phyloP scores from a whole-genome alignment of 2,329 filamentous ascomycete genomes.

The Colletotrichum magnum region DNA sequence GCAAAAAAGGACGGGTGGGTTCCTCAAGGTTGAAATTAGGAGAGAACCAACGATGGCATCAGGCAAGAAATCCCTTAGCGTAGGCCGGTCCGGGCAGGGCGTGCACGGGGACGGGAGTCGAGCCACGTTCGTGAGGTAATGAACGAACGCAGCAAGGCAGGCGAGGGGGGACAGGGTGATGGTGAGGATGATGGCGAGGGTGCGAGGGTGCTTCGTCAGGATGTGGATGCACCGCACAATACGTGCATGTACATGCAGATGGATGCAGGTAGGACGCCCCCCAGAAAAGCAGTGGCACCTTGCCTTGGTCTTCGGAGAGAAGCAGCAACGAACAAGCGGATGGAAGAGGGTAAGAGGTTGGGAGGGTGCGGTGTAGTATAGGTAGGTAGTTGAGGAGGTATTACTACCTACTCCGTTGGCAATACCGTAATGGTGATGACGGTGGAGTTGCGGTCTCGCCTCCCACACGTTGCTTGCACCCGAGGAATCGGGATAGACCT shows the following conservation, averaged over 20 bases:
- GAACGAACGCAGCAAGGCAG: slow-evolving; percentile 3
- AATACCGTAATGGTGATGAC: slow-evolving; percentile 17
- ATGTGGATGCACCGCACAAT: slow-evolving; percentile 6
- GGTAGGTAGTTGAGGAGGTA: no score
- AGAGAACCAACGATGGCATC: slow-evolving; percentile 14
- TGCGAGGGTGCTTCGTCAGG: slow-evolving; percentile 8
- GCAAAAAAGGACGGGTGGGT: slow-evolving; percentile 21
- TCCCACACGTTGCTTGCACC: slow-evolving; percentile 7
- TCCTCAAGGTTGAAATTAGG: slow-evolving; percentile 21
- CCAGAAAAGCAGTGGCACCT: slow-evolving; percentile 24
- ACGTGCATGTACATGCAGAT: slow-evolving; percentile 11
- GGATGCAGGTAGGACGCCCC: slow-evolving; percentile 21
- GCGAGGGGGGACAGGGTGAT: slow-evolving; percentile 1
- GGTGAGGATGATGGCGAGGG: neutral
- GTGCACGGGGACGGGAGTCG: slow-evolving; percentile 30
- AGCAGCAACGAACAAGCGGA: slow-evolving; percentile 7
- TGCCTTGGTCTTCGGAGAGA: slow-evolving; percentile 13
- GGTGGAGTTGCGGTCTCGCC: slow-evolving; percentile 32
- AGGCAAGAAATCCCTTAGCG: slow-evolving; percentile 15
- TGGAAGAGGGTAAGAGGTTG: neutral
- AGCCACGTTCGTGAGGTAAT: slow-evolving; percentile 26
- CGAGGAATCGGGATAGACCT: neutral
- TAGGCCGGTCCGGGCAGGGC: slow-evolving; percentile 15
- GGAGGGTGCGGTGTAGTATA: no score
- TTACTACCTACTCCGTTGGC: no score